A percentile compares a stretch with the other conserved stretches of the same genome.
Evolutionary conservation across 306 rosid genomes (phyloP).

Genomic region (Corylus americana): DNA sequence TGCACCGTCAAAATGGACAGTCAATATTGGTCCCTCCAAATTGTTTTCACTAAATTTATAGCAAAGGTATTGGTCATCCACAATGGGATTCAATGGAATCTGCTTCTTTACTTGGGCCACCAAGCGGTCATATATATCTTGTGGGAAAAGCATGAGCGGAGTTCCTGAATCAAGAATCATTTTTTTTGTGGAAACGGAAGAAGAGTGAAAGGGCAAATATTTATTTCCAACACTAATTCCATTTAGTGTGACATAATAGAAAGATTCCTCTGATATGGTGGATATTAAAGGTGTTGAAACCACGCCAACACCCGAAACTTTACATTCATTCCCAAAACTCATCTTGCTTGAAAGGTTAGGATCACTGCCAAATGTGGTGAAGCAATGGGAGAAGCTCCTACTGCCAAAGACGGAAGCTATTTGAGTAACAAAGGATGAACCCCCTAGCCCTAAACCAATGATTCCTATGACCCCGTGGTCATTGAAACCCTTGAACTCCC

Average conservation of each 20-base stretch:
- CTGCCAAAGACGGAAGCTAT: too few relatives aligned
- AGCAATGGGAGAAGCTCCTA: too few relatives aligned
- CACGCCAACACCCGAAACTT: conserved; percentile 54
- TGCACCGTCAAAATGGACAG: too few relatives aligned
- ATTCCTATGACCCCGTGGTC: too few relatives aligned
- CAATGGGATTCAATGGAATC: conserved; percentile 47
- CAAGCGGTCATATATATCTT: conserved; percentile 45
- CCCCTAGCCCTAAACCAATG: too few relatives aligned
- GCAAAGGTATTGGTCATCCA: background rate
- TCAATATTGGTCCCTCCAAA: too few relatives aligned
- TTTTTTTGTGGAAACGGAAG: conserved; percentile 38
- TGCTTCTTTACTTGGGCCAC: conserved; percentile 38
- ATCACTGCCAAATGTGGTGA: conserved; percentile 42
- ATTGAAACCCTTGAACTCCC: too few relatives aligned
- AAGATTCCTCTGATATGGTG: conserved; percentile 34
- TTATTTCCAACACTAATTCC: conserved; percentile 57
- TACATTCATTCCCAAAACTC: conserved; percentile 51
- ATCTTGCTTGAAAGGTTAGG: conserved; percentile 41
- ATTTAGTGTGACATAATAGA: conserved; percentile 48
- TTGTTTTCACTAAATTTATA: too few relatives aligned
- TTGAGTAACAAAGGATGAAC: too few relatives aligned
- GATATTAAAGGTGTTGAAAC: conserved; percentile 49
- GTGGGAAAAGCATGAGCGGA: conserved; percentile 54
- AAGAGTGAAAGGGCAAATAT: conserved; percentile 37
- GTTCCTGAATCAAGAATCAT: conserved; percentile 66